Conservation (phyloP, 2,329 filamentous ascomycete species). For the Endoconidiophora laricicola region DNA sequence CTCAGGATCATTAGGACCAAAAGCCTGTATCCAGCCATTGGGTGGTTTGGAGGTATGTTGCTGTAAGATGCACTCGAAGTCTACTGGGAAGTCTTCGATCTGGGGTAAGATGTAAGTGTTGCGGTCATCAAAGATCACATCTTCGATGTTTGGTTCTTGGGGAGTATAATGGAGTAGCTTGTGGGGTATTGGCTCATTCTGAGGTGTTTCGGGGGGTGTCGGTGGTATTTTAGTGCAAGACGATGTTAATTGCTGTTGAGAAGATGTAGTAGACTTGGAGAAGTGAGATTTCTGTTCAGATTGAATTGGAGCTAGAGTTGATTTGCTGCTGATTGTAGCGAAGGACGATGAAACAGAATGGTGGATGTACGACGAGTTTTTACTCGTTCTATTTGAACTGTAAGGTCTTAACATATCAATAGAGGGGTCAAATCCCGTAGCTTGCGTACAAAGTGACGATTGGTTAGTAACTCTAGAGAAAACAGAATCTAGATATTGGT, state of each 20-base stretch:
- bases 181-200: neutral
- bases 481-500: slow-evolving; percentile 6
- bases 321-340: slow-evolving; percentile 25
- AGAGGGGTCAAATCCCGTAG: slow-evolving; percentile 5
- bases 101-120: neutral
- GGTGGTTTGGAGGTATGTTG: neutral
- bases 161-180: neutral
- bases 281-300: neutral
- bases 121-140: neutral
- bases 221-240: slow-evolving; percentile 2
- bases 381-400: slow-evolving; percentile 9
- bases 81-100: slow-evolving; percentile 5
- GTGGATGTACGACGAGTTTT: slow-evolving; percentile 23
- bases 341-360: slow-evolving; percentile 26
- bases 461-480: slow-evolving; percentile 9
- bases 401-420: neutral
- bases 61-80: slow-evolving; percentile 2
- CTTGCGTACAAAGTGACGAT: slow-evolving; percentile 7
- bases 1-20: slow-evolving; percentile 7
- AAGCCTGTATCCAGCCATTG: slow-evolving; percentile 7
- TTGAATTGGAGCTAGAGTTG: slow-evolving; percentile 20
- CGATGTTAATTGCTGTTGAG: neutral
- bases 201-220: slow-evolving; percentile 10
- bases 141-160: neutral
- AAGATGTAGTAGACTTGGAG: slow-evolving; percentile 1